A percentile compares a stretch with the other conserved stretches of the same genome.
Conservation (phyloP, 495 filamentous ascomycete genomes). For the Podospora pseudoanserina region DNA sequence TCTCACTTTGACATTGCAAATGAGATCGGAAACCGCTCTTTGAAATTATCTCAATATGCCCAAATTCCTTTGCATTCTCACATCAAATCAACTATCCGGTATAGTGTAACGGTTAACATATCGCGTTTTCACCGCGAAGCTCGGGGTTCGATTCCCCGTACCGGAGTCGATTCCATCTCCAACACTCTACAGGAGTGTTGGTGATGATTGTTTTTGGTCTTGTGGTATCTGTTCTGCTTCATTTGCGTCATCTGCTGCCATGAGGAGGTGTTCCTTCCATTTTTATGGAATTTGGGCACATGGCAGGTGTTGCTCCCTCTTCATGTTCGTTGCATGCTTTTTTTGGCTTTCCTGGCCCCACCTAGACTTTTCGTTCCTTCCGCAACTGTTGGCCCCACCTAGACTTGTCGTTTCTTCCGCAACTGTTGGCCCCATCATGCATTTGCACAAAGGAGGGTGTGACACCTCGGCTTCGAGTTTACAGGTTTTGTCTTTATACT, state of each 20-base stretch:
- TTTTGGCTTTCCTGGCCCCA: background rate
- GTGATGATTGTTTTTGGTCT: background rate
- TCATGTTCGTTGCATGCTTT: background rate
- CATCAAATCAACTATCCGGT: conserved; percentile 23
- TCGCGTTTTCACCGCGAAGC: conserved; percentile 50
- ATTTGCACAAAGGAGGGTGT: background rate
- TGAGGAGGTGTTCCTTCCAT: background rate
- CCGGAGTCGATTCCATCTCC: conserved; percentile 28
- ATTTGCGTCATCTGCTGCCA: background rate
- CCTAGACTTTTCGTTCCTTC: background rate
- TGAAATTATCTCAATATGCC: too few relatives aligned
- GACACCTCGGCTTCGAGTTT: too few relatives aligned
- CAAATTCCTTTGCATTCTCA: background rate
- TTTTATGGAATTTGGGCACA: background rate
- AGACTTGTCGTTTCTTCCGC: background rate
- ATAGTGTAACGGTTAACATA: conserved; percentile 50
- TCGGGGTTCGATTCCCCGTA: conserved; percentile 52
- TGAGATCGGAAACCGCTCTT: too few relatives aligned
- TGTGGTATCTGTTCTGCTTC: background rate
- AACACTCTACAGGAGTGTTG: background rate
- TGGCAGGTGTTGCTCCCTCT: background rate
- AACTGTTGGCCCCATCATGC: background rate
- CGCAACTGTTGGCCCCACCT: background rate
- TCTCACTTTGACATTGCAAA: too few relatives aligned
- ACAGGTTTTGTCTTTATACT: too few relatives aligned